Base-by-base conservation (phyloP, 352 stramenopile species). In the Phytopythium montanum region DNA sequence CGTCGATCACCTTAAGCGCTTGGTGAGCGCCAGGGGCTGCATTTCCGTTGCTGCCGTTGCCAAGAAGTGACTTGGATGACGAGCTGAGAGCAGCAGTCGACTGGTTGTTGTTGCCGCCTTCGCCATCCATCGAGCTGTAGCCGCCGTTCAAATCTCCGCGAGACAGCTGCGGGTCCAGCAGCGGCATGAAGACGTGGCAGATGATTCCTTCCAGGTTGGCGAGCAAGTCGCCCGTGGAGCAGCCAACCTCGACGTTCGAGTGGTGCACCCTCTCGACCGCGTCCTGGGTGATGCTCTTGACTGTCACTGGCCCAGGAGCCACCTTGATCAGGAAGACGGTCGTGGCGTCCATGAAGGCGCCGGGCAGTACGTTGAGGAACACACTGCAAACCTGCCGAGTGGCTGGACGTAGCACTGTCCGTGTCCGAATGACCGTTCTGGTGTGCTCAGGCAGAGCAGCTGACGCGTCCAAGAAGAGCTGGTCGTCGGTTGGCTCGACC, bases 131-230 rank as follows among this genome's bases (percentile, higher is more conserved):
- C 13, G 52, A 8, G 23, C 10, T 29, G 19, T 61, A 61, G 10
- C 52, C n/a, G n/a, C n/a, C 36, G 34, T 18, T 36, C 36, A 57
- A 48, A 26, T 66, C 64, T 14, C 60, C 62, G 29, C 72, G 57
- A 0, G 80, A 81, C 5, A 94, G 63, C 34, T 91, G 81, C 1
- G 84, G 76, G 42, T 94, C 85, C 13, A 97, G 54, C 21, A 97
- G 67, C 7, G 89, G 89, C 68, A 96, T 88, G 71, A 95, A 96
- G 5, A 97, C 87, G 51, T 97, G 81, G 51, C 81, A 92, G 38
- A 97, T 87, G 34, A 96, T 73, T 14, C 88, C 87, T 55, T 92
- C 85, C 14, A 96, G 70, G 65, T 96, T 95, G 10, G 75, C 76
- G 38, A 96, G 55, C 21, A 94, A 56, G 57, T 96, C 85, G 14